Evolutionary conservation across 2,329 filamentous ascomycete genomes (phyloP).

Genomic region (Talaromyces sp.): DNA sequence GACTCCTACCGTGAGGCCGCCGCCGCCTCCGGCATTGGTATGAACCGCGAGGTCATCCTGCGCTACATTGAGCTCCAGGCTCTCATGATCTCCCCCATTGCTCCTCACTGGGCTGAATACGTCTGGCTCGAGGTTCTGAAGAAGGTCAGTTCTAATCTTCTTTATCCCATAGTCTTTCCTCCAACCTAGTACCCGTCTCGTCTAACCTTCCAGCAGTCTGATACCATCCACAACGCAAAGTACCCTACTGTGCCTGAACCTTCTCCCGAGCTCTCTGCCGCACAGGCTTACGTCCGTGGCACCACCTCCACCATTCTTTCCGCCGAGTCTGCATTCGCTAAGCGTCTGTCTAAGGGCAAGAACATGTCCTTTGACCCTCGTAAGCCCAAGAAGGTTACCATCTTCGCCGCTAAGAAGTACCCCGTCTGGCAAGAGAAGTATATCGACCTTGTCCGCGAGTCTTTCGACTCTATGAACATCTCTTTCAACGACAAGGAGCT

Average conservation of each 20-base stretch:
- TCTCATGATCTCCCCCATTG: conserved; percentile 77
- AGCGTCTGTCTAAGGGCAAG: conserved; percentile 94
- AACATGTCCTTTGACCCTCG: conserved; percentile 81
- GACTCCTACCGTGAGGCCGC: conserved; percentile 89
- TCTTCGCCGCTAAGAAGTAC: conserved; percentile 79
- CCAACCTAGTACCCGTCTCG: not conserved
- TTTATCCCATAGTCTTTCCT: no score
- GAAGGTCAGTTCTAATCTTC: conserved; percentile 48
- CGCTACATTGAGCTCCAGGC: conserved; percentile 87
- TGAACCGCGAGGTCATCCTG: conserved; percentile 79
- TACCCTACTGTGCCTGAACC: conserved; percentile 72
- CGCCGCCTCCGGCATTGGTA: conserved; percentile 74
- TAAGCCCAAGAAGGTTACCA: conserved; percentile 86
- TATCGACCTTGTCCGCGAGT: conserved; percentile 74
- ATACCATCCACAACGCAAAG: conserved; percentile 75
- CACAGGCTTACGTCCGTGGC: conserved; percentile 76
- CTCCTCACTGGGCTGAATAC: conserved; percentile 93
- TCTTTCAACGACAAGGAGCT: conserved; percentile 78
- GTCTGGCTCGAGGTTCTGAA: conserved; percentile 90
- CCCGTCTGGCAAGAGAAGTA: conserved; percentile 92
- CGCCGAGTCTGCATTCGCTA: conserved; percentile 73
- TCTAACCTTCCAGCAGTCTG: conserved; percentile 46
- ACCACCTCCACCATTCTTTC: conserved; percentile 80
- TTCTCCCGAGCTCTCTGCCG: conserved; percentile 70
- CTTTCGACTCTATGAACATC: conserved; percentile 66